Evolutionary conservation across 352 stramenopile genomes (phyloP), one percentile per base, ranked within the genome.

Genomic region (Globisporangium nodosum): DNA sequence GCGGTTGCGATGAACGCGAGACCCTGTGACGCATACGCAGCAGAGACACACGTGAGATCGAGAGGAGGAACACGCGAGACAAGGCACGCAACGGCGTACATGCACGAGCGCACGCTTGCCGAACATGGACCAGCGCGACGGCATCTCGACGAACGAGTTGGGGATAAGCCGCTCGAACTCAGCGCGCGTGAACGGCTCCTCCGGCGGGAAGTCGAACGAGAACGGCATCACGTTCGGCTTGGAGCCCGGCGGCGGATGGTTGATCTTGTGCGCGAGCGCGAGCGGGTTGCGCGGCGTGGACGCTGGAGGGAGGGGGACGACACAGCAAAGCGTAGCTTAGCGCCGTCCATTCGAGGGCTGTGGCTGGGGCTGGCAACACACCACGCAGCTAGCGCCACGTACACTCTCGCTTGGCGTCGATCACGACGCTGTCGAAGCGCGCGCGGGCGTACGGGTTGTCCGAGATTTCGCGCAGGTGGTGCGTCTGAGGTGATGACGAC

Each of bases 341-440:
- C 12, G 21, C 42, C 5, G 8, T 16, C 7, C 15, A 42, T 27
- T 27, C 24, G 24, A 27, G 24, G 24, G 1, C 24, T 27, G 24
- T 27, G 24, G 24, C 24, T 27, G 24, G 24, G 24, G 0, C 24
- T 27, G 16, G 21, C 1, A 49, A 2, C 4, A 12, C 31, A n/a
- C 13, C 6, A 54, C 37, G 11, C 30, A 20, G 15, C 13, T 16
- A 31, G 43, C 39, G 7, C 8, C 0, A 60, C 75, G 43, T 61
- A 94, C 85, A 70, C 52, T 87, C 78, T 58, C 87, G 79, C 56
- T 90, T 92, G 48, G 78, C 85, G 45, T 95, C 78, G 59, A 95
- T 93, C 52, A 95, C 87, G 18, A 90, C 78, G 68, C 85, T 90
- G 69, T 95, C 85, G 52, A 95, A 95, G 8, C 85, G 81, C 20